Evolutionary conservation across 495 filamentous ascomycete species (phyloP).

Genomic region (Penicillium parvum): DNA sequence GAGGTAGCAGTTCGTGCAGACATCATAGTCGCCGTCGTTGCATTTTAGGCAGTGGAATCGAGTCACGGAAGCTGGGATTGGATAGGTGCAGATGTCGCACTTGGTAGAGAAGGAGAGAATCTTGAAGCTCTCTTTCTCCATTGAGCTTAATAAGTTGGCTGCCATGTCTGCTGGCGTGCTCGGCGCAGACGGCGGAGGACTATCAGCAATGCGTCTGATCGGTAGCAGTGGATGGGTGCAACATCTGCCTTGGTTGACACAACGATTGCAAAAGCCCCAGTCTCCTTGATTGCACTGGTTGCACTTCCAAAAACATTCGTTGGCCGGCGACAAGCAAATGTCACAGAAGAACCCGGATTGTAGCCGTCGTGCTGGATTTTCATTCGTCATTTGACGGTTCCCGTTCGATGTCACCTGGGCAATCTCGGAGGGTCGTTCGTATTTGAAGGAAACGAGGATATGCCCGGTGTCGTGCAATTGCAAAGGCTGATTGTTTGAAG

Average conservation of each 20-base stretch:
- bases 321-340: constrained; percentile 63
- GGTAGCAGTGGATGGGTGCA: constrained; percentile 78
- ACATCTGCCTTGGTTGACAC: constrained; percentile 69
- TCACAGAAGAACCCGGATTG: constrained; percentile 80
- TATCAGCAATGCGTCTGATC: constrained; percentile 42
- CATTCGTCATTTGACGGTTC: constrained; percentile 46
- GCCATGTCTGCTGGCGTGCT: constrained; percentile 20
- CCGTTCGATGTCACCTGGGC: constrained; percentile 23
- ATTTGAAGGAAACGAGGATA: constrained; percentile 62
- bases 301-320: constrained; percentile 82
- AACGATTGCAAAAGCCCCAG: constrained; percentile 85
- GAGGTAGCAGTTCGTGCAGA: constrained; percentile 73
- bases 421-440: constrained; percentile 48
- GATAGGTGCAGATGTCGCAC: constrained; percentile 69
- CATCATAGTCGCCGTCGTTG: constrained; percentile 73
- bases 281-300: constrained; percentile 79
- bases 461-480: constrained; percentile 54
- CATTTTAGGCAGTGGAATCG: constrained; percentile 74
- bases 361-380: constrained; percentile 62
- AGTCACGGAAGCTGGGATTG: constrained; percentile 61
- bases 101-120: constrained; percentile 63
- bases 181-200: constrained; percentile 18
- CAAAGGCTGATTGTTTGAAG: constrained; percentile 38
- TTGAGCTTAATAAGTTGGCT: constrained; percentile 23
- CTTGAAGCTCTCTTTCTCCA: constrained; percentile 41